Base-by-base conservation (phyloP, 768 basidiomycete species). In the Boletus patriciae region DNA sequence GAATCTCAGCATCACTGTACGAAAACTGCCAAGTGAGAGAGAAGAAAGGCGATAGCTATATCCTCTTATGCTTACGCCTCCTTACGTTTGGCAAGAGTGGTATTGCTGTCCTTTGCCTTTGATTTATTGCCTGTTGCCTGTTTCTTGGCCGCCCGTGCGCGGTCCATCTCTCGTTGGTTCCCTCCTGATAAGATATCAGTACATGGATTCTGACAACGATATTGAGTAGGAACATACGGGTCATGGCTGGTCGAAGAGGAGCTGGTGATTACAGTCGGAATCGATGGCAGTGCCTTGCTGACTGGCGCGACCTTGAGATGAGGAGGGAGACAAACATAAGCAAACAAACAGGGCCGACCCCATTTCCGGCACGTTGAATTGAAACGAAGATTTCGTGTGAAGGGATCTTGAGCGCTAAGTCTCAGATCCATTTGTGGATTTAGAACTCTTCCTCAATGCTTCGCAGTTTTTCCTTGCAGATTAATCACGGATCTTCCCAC, bases 161-260 rank as follows among this genome's bases (percentile, higher is more conserved):
- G 88, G 71, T 87, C 90, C 71, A 74, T 78, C 8, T 92, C 90
- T 50, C 90, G 83, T 71, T 92, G 90, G 69, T 92, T 90, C 63
- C 90, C 90, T 66, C 90, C 90, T 92, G 64, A 60, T 59, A 21
- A 16, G 19, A 46, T n/a, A 69, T 70, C 57, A 64, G 48, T 15
- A 33, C 21, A 8, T 27, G 13, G 3, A 34, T 23, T 29, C n/a
- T 5, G 40, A 34, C n/a, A 33, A 51, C 1, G 12, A 7, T 29
- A 25, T 16, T 33, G 21, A 41, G 41, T 44, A 46, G 59, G 37
- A 9, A 79, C 82, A 72, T 73, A 83, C 84, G 78, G 62, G 84
- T 86, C 83, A 85, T 84, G 53, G 48, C 25, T 53, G 44, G 50
- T 59, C 52, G 45, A 21, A 12, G 27, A 37, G 27, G 21, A 10